These are phyloP conservation scores for Lolium perenne DNA, from an alignment of 176 grass and related monocot genomes.

Conservation along the genomic window DNA sequence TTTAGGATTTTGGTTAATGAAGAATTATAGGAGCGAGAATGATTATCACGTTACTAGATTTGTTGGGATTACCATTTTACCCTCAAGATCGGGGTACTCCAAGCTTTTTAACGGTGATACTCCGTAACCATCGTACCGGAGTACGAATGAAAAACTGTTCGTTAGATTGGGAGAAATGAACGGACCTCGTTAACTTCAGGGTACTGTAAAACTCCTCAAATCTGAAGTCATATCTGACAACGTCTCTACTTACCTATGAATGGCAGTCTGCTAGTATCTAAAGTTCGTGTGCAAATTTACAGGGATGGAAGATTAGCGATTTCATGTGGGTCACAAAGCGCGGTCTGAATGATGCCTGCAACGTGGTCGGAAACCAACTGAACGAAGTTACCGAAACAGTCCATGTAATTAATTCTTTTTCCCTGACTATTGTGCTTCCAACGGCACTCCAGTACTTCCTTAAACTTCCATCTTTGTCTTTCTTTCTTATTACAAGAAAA, in stretches of 20 bases:
- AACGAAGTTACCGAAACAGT: slow-evolving; percentile 79
- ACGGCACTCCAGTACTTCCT: neutral
- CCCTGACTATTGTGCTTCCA: neutral
- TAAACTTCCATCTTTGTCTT: neutral
- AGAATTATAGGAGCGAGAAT: no score
- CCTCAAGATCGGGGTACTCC: no score
- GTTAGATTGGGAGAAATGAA: no score
- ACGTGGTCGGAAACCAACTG: slow-evolving; percentile 67
- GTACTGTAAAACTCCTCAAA: no score
- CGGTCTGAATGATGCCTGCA: slow-evolving; percentile 77
- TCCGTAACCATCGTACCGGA: no score
- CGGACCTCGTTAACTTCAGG: no score
- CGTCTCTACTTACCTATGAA: neutral
- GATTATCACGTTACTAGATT: no score
- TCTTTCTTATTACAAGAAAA: slow-evolving; percentile 5
- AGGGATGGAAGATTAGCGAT: slow-evolving; percentile 89
- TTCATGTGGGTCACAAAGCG: slow-evolving; percentile 89
- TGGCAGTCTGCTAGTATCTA: neutral
- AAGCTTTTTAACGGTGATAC: no score
- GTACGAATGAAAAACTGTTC: no score
- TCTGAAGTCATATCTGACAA: neutral
- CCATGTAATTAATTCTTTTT: slow-evolving; percentile 50
- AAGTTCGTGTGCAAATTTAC: slow-evolving; percentile 8
- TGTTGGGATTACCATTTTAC: no score
- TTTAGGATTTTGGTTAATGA: no score